These are phyloP conservation scores for Macrolepiota albuminosa DNA, from an alignment of 768 basidiomycete species.

Conservation along the genomic window DNA sequence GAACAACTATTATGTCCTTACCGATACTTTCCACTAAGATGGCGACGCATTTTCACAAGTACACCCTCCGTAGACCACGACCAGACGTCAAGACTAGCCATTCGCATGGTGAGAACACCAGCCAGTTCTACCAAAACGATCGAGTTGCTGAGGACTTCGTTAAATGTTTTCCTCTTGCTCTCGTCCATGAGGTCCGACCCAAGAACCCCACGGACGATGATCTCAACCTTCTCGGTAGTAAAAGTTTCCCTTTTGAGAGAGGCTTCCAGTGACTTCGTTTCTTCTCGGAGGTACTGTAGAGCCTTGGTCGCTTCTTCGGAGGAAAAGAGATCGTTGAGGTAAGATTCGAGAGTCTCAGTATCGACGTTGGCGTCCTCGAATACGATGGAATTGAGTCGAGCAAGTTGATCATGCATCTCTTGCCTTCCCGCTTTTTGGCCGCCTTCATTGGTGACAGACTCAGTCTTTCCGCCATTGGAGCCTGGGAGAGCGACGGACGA, in stretches of 20 bases:
- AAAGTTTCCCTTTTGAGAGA: constrained; percentile 23
- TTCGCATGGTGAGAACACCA: constrained; percentile 42
- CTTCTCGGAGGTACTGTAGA: constrained; percentile 25
- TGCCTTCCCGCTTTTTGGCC: constrained; percentile 32
- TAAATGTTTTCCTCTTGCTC: constrained; percentile 33
- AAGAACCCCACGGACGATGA: constrained; percentile 30
- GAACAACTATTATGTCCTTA: constrained; percentile 1
- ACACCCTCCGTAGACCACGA: constrained; percentile 39
- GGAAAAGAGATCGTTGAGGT: constrained; percentile 35
- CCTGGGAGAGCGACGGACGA: constrained; percentile 23
- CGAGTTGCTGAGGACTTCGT: constrained; percentile 35
- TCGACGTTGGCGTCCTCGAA: constrained; percentile 34
- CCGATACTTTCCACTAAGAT: constrained; percentile 46
- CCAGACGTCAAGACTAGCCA: constrained; percentile 36
- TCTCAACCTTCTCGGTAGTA: constrained; percentile 20
- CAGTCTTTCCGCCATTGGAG: constrained; percentile 9
- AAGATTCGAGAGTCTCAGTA: constrained; percentile 23
- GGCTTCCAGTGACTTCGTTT: constrained; percentile 23
- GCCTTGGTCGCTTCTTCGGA: constrained; percentile 24
- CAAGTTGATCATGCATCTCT: constrained; percentile 31
- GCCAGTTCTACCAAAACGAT: constrained; percentile 36
- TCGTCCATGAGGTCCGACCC: constrained; percentile 34
- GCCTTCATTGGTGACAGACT: constrained; percentile 5
- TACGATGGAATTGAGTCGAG: constrained; percentile 31
- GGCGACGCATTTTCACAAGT: constrained; percentile 38